Conservation (phyloP, 805 yeast genomes). For the Spathaspora hagerdaliae region DNA sequence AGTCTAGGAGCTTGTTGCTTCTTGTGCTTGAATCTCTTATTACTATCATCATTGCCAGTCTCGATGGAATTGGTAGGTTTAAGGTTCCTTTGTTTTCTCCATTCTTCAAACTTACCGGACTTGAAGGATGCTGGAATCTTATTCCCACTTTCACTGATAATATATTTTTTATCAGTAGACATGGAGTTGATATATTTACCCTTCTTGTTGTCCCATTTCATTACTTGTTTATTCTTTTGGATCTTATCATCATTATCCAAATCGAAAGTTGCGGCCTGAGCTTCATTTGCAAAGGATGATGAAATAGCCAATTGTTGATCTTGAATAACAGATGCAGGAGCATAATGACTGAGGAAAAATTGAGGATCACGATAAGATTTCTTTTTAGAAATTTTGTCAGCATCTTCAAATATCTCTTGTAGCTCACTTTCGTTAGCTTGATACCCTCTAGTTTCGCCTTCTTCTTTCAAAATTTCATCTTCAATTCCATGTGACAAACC, state of each 20-base stretch:
- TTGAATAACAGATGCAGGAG: constrained; percentile 73
- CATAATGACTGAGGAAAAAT: constrained; percentile 83
- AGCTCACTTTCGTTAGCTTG: constrained; percentile 45
- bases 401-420: constrained; percentile 48
- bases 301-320: constrained; percentile 65
- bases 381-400: constrained; percentile 32
- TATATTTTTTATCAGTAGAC: constrained; percentile 79
- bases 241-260: constrained; percentile 72
- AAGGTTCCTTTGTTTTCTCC: constrained; percentile 73
- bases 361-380: constrained; percentile 71
- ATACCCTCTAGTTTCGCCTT: constrained; percentile 44
- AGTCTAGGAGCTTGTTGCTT: constrained; percentile 74
- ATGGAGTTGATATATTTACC: constrained; percentile 82
- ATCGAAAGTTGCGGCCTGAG: constrained; percentile 83
- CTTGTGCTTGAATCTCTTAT: constrained; percentile 64
- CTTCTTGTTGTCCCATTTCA: constrained; percentile 91
- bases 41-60: constrained; percentile 26
- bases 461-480: constrained; percentile 63
- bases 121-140: constrained; percentile 86
- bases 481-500: constrained; percentile 72
- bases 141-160: constrained; percentile 93
- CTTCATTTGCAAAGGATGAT: constrained; percentile 74
- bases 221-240: constrained; percentile 64
- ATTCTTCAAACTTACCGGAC: constrained; percentile 87
- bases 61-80: constrained; percentile 53